Percentiles rank a stretch among this genome's conserved stretches.
Evolutionary conservation across 2,329 filamentous ascomycete species (phyloP).

Genomic region (Aspergillus transmontanensis): DNA sequence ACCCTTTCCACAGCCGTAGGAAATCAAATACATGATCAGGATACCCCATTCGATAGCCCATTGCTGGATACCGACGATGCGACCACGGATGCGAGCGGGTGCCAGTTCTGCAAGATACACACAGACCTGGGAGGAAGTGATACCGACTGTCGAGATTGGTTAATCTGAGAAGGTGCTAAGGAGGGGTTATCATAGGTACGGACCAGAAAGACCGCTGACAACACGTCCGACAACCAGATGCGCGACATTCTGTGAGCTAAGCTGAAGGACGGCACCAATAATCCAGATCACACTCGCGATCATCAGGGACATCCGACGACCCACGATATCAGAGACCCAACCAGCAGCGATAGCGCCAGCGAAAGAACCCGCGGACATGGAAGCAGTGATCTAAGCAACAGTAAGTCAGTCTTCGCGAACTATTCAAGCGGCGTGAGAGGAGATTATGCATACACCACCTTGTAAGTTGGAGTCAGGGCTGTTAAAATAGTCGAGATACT

Average conservation of each 20-base stretch:
- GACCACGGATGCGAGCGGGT: conserved; percentile 44
- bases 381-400: conserved; percentile 63
- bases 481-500: conserved; percentile 60
- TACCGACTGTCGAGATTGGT: conserved; percentile 33
- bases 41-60: conserved; percentile 50
- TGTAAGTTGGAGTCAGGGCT: conserved; percentile 43
- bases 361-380: conserved; percentile 73
- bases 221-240: conserved; percentile 54
- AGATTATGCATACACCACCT: conserved; percentile 32
- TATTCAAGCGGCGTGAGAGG: not conserved
- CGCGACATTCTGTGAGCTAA: conserved; percentile 34
- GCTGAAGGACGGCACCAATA: conserved; percentile 38
- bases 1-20: conserved; percentile 40
- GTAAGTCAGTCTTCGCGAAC: not conserved
- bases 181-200: not conserved
- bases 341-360: conserved; percentile 57
- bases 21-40: conserved; percentile 48
- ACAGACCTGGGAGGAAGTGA: conserved; percentile 48
- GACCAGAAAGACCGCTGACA: conserved; percentile 41
- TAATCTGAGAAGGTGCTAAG: not conserved
- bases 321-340: conserved; percentile 37
- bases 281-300: conserved; percentile 36
- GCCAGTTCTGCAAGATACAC: conserved; percentile 50
- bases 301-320: conserved; percentile 46
- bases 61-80: conserved; percentile 49